These are phyloP conservation scores for Cystoisospora suis DNA, from an alignment of 169 alveolate genomes.

Conservation along the genomic window DNA sequence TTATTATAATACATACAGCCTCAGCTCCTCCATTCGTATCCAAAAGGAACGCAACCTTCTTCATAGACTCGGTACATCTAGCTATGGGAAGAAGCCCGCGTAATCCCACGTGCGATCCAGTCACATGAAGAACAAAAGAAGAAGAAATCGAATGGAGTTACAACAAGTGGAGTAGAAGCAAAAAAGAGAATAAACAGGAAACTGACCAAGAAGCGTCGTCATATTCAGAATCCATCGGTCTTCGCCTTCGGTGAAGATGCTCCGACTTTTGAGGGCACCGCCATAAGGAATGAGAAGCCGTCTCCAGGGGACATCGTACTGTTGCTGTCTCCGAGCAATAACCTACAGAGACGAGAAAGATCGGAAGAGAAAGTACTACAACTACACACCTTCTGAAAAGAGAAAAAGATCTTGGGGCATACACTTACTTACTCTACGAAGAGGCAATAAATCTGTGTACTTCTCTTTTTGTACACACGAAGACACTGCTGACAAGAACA, in stretches of 20 bases:
- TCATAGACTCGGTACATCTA: too few species aligned
- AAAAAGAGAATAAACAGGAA: too few species aligned
- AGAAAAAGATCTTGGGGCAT: background rate
- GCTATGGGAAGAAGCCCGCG: too few species aligned
- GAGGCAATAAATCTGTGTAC: too few species aligned
- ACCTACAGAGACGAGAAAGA: constrained; percentile 54
- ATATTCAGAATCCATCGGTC: constrained; percentile 80
- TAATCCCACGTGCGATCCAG: too few species aligned
- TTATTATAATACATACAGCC: too few species aligned
- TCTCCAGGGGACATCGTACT: constrained; percentile 73
- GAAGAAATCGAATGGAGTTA: background rate
- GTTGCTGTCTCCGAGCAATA: constrained; percentile 66
- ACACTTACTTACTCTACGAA: too few species aligned
- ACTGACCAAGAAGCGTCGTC: constrained; percentile 72
- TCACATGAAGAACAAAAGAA: background rate
- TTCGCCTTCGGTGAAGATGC: constrained; percentile 77
- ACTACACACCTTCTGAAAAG: too few species aligned
- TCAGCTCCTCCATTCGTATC: too few species aligned
- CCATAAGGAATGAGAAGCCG: constrained; percentile 71
- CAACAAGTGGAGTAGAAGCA: background rate
- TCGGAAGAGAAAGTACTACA: background rate
- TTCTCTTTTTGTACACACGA: too few species aligned
- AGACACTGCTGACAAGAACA: too few species aligned
- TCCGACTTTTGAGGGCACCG: constrained; percentile 73
- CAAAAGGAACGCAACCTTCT: too few species aligned